A percentile compares a stretch with the other conserved stretches of the same genome.
Conservation (phyloP, 2,329 filamentous ascomycete genomes). For the Zelopaecilomyces penicillatus region DNA sequence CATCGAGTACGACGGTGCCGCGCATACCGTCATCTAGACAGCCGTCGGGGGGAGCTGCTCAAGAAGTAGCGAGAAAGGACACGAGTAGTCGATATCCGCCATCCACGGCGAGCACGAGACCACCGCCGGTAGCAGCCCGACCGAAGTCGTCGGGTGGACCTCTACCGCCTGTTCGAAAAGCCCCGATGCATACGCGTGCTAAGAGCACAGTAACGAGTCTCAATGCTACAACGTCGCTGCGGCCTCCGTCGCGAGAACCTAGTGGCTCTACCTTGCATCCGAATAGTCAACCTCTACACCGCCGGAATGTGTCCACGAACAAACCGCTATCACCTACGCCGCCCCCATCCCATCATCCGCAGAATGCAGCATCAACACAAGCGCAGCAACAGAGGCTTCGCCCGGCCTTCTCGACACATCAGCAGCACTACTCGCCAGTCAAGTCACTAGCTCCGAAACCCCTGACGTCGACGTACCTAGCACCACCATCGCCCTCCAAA, state of each 20-base stretch:
- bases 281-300: constrained; percentile 3
- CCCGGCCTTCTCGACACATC: constrained; percentile 52
- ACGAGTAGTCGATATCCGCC: constrained; percentile 24
- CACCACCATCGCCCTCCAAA: constrained; percentile 53
- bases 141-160: constrained; percentile 23
- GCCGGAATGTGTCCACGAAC: constrained; percentile 15
- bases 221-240: constrained; percentile 18
- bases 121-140: constrained; percentile 18
- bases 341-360: constrained; percentile 5
- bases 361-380: constrained; percentile 10
- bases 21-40: constrained; percentile 5
- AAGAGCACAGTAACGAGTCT: constrained; percentile 24
- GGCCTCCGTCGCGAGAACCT: constrained; percentile 21
- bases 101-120: constrained; percentile 23
- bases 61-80: constrained; percentile 14
- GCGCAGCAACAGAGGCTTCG: constrained; percentile 29
- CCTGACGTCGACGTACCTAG: constrained; percentile 47
- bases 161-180: constrained; percentile 13
- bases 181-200: constrained; percentile 20
- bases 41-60: constrained; percentile 3
- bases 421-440: constrained; percentile 60
- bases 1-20: constrained; percentile 11
- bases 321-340: constrained; percentile 10
- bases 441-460: constrained; percentile 55
- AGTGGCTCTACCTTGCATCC: too few relatives aligned